These are phyloP conservation scores for Daldinia bambusicola DNA, from an alignment of 495 filamentous ascomycete genomes.

Conservation along the genomic window DNA sequence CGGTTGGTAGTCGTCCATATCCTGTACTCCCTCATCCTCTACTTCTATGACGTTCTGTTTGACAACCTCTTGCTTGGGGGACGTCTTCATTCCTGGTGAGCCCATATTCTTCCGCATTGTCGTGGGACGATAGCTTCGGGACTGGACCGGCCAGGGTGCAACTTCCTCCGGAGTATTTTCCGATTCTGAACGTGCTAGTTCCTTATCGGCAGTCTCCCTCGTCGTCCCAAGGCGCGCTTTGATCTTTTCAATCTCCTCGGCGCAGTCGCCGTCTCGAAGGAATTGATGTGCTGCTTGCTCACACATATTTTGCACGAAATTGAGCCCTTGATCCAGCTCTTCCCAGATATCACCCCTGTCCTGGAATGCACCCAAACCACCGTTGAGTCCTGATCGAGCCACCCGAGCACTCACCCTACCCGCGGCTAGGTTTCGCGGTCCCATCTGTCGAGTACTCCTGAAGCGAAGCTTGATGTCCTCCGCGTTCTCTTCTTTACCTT, in stretches of 20 bases:
- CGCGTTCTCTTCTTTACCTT: constrained; percentile 17
- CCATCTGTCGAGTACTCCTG: constrained; percentile 49
- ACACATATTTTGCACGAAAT: constrained; percentile 80
- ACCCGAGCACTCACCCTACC: constrained; percentile 31
- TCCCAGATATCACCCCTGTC: constrained; percentile 69
- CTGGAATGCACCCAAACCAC: constrained; percentile 45
- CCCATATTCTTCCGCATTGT: constrained; percentile 48
- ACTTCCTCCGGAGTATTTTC: constrained; percentile 49
- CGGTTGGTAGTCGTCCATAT: constrained; percentile 50
- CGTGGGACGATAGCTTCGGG: constrained; percentile 48
- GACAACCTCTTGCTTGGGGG: constrained; percentile 43
- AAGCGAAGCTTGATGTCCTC: constrained; percentile 47
- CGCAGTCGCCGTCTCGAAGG: constrained; percentile 83
- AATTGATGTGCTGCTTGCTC: constrained; percentile 89
- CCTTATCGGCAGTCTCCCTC: constrained; percentile 64
- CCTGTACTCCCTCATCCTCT: constrained; percentile 54
- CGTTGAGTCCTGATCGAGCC: constrained; percentile 37
- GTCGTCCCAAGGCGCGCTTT: constrained; percentile 67
- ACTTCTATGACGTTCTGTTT: constrained; percentile 45
- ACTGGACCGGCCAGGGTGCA: constrained; percentile 38
- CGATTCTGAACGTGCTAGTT: constrained; percentile 64
- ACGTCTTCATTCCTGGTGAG: constrained; percentile 37
- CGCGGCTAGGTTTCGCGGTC: constrained; percentile 17
- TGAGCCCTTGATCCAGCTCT: constrained; percentile 76
- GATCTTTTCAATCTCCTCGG: constrained; percentile 74